Conservation (phyloP, 495 filamentous ascomycete species). For the Daldinia loculata region DNA sequence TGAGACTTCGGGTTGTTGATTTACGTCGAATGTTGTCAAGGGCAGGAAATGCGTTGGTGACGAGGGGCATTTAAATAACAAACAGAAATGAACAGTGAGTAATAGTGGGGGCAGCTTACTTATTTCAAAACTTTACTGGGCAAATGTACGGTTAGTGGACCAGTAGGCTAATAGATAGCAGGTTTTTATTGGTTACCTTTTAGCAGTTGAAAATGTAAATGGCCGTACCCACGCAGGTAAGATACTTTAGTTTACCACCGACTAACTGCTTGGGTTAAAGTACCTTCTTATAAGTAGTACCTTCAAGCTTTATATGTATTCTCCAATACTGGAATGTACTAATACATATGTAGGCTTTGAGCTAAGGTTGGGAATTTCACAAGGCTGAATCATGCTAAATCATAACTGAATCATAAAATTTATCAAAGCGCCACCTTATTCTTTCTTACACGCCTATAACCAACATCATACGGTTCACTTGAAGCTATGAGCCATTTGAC, state of each 20-base stretch:
- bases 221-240: background rate
- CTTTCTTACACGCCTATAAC: background rate
- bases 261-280: background rate
- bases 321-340: background rate
- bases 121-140: constrained; percentile 5
- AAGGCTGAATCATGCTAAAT: background rate
- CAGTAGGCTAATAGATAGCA: background rate
- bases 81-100: constrained; percentile 12
- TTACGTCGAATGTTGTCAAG: constrained; percentile 16
- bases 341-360: too few species aligned
- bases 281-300: background rate
- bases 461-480: background rate
- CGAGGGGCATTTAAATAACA: constrained; percentile 37
- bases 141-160: background rate
- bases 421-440: background rate
- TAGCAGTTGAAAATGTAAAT: background rate
- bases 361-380: background rate
- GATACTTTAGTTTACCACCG: background rate
- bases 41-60: constrained; percentile 31
- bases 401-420: background rate
- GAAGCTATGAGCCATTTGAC: constrained; percentile 32
- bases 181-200: background rate
- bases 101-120: constrained; percentile 32
- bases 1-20: constrained; percentile 19
- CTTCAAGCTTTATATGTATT: background rate